These are phyloP conservation scores for Liriodendron chinense DNA, from an alignment of 164 flowering plant genomes.

Conservation along the genomic window DNA sequence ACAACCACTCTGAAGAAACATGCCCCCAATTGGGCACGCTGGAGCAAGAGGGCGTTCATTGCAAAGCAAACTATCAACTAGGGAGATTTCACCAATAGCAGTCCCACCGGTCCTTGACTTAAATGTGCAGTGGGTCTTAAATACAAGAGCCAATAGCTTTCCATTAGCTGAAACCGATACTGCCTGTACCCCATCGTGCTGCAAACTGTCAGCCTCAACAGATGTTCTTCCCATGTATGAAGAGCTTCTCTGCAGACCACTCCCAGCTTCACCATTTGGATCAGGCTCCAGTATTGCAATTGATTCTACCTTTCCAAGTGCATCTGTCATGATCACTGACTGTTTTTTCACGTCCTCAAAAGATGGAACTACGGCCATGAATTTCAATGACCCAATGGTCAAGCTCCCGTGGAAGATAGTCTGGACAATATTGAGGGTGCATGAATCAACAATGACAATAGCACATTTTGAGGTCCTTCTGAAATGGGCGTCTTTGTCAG, in stretches of 20 bases:
- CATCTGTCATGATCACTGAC: slow-evolving; percentile 53
- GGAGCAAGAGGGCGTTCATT: slow-evolving; percentile 23
- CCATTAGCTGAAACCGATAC: slow-evolving; percentile 49
- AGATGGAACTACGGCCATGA: slow-evolving; percentile 54
- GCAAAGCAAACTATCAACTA: slow-evolving; percentile 39
- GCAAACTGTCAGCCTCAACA: slow-evolving; percentile 28
- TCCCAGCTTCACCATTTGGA: slow-evolving; percentile 29
- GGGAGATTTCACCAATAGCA: slow-evolving; percentile 55
- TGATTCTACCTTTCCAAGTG: slow-evolving; percentile 48
- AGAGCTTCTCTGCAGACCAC: slow-evolving; percentile 28
- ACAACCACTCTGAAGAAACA: slow-evolving; percentile 45
- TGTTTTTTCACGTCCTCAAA: slow-evolving; percentile 38
- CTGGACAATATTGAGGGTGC: slow-evolving; percentile 63
- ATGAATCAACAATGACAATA: slow-evolving; percentile 79
- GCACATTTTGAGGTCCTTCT: slow-evolving; percentile 50
- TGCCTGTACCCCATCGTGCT: slow-evolving; percentile 28
- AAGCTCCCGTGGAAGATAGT: slow-evolving; percentile 76
- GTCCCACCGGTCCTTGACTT: slow-evolving; percentile 36
- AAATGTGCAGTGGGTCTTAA: slow-evolving; percentile 56
- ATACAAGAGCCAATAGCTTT: slow-evolving; percentile 55
- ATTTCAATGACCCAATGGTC: slow-evolving; percentile 61
- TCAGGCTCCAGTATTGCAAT: slow-evolving; percentile 48
- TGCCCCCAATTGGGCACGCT: slow-evolving; percentile 48
- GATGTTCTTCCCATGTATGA: slow-evolving; percentile 22
- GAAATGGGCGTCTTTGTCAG: slow-evolving; percentile 34